Evolutionary conservation across 129 eudicot species (phyloP), one percentile per base, ranked within the genome.

Genomic region (Chrysanthemum seticuspe): DNA sequence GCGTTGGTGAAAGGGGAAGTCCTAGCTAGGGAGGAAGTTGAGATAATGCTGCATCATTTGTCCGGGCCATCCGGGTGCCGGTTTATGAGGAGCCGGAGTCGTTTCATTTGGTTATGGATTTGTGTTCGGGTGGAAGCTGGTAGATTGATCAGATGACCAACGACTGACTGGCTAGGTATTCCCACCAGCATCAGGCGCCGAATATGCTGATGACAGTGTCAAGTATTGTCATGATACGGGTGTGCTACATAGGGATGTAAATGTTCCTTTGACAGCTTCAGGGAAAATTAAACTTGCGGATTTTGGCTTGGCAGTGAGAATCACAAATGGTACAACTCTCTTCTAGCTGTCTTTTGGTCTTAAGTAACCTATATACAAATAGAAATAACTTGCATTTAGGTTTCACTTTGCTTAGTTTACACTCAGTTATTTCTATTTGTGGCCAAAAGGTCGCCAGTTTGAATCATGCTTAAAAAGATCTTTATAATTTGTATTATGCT

Each of bases 221-320:
- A 85, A 87, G 71, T 87, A 87, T 65, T 87, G 93, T 70, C 93
- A 87, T 84, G 93, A 84, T 5, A 87, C 84, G 93, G 93, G 93
- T 23, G 93, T 87, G 25, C 89, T 85, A 3, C 87, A 82, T 75
- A 72, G 89, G 47, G 90, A 87, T 66, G 73, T 87, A 9, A 87
- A 85, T 65, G 80, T 85, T 72, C 89, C 85, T 69, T 75, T 85
- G 34, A 82, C 87, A 7, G 31, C 80, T 69, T 77, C 86, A 1
- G 89, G 89, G 68, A 82, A 78, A 58, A 79, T 87, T 48, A 87
- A 87, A 70, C 94, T 91, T 74, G 97, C 97, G 2, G 97, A 91
- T 78, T 91, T 91, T 79, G 97, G 96, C 72, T 80, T 88, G 56
- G 97, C 97, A 14, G 80, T 84, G 82, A 86, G 97, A 81, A 79